These are phyloP conservation scores for Triadica sebifera DNA, from an alignment of 345 rosid species.

Conservation along the genomic window DNA sequence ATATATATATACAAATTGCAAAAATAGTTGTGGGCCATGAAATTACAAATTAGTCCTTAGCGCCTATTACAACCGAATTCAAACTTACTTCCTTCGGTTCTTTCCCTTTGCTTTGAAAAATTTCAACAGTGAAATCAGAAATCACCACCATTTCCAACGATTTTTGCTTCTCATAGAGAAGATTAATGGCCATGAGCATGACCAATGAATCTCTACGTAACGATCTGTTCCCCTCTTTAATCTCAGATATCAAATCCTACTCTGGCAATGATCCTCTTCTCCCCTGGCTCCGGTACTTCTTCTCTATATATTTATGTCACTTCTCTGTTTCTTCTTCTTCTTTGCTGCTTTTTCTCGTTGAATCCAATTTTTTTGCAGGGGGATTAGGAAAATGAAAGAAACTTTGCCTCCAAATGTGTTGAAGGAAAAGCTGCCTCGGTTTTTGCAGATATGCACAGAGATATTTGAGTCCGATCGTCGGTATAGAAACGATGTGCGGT, in stretches of 20 bases:
- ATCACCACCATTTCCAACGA: not conserved
- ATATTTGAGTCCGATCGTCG: constrained; percentile 71
- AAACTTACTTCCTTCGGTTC: not conserved
- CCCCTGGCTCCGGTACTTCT: constrained; percentile 84
- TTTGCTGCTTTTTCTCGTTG: not conserved
- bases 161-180: not conserved
- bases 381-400: constrained; percentile 73
- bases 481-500: constrained; percentile 74
- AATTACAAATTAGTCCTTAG: not conserved
- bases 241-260: constrained; percentile 77
- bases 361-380: constrained; percentile 35
- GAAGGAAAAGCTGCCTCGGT: constrained; percentile 82
- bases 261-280: constrained; percentile 77
- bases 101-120: too few species aligned
- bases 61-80: not conserved
- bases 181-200: constrained; percentile 3
- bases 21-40: too few species aligned
- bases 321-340: not conserved
- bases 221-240: constrained; percentile 59
- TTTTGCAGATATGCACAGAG: constrained; percentile 75
- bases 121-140: not conserved
- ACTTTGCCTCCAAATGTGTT: constrained; percentile 44
- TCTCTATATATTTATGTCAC: not conserved
- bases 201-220: constrained; percentile 29
- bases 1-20: too few species aligned